Base-by-base conservation (phyloP, 2,329 filamentous ascomycete species). In the Stachybotrys chlorohalonatus region DNA sequence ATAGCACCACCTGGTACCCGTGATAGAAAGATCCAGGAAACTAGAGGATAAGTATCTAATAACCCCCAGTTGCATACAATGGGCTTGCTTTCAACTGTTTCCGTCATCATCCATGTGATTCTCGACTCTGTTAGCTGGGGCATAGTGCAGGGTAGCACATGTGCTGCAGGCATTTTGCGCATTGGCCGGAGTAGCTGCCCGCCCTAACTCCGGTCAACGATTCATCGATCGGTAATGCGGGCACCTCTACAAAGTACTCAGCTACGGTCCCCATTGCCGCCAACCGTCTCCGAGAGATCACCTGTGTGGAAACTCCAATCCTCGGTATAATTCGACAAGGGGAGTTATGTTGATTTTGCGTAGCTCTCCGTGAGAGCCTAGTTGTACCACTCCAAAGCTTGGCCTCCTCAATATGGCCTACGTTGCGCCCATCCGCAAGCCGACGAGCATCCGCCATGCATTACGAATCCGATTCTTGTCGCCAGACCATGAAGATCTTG, bases 371-470 rank as follows among this genome's bases (percentile, higher is more conserved):
- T 51, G 58, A 61, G 61, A 58, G 59, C 56, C 54, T 55, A 59
- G 13, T 42, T 42, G 36, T 24, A 24, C 36, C 36, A 5, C 36
- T 42, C 36, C 36, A 42, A 42, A 42, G 9, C 9, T 42, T 5
- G 8, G 36, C 8, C 36, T 9, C 36, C 6, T 59, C 15, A 65
- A 51, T 54, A 99, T 99, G 94, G 89, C 94, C 53, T 99, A 97
- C 70, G 78, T 99, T 65, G 91, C 90, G 58, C 92, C 94, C 46
- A 94, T 99, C 55, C 94, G 99, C 71, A 82, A 86, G 63, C 88
- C 94, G 30, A 96, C 90, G 69, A 95, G 90, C 75, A 85, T 96
- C 59, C 85, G 92, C 54, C 89, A 96, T 80, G 93, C 92, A 13
- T 71, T 97, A 60, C 89, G 87, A 66, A 80, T 93, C 57, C 85